Evolutionary conservation across 2,329 filamentous ascomycete species (phyloP).

Genomic region (Trichoderma atroviride): DNA sequence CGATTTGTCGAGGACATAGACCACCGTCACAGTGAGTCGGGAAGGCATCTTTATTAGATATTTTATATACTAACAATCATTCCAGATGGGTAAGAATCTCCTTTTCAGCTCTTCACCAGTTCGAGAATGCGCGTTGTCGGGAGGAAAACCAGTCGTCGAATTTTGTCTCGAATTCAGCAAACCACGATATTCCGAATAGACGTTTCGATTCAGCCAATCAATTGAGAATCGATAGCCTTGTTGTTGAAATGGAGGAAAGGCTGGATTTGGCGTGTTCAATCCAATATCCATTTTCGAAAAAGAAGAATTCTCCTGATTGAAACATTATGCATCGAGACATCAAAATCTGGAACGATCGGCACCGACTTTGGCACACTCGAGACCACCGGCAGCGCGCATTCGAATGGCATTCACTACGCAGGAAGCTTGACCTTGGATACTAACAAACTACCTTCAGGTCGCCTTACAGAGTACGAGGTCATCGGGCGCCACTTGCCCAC

Average conservation of each 20-base stretch:
- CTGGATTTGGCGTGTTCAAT: neutral
- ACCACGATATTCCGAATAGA: neutral
- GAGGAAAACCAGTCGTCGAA: slow-evolving; percentile 7
- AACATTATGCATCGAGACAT: neutral
- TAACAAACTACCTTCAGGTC: slow-evolving; percentile 65
- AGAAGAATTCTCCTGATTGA: neutral
- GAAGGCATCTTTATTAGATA: slow-evolving; percentile 42
- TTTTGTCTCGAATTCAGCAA: slow-evolving; percentile 5
- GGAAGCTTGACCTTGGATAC: slow-evolving; percentile 31
- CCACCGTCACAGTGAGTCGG: slow-evolving; percentile 54
- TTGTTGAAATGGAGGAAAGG: neutral
- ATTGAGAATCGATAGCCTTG: neutral
- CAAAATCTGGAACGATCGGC: neutral
- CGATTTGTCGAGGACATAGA: slow-evolving; percentile 49
- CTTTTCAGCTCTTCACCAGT: slow-evolving; percentile 4
- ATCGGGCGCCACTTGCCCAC: slow-evolving; percentile 99
- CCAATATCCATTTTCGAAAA: neutral
- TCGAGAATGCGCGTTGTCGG: slow-evolving; percentile 27
- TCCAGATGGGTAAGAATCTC: slow-evolving; percentile 63
- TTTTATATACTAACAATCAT: slow-evolving; percentile 43
- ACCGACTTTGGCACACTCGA: neutral
- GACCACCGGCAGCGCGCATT: slow-evolving; percentile 21
- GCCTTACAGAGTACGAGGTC: slow-evolving; percentile 99
- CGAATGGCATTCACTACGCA: neutral
- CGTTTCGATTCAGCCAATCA: slow-evolving; percentile 4